Base-by-base conservation (phyloP, 2,329 filamentous ascomycete species). In the Fusarium tricinctum region DNA sequence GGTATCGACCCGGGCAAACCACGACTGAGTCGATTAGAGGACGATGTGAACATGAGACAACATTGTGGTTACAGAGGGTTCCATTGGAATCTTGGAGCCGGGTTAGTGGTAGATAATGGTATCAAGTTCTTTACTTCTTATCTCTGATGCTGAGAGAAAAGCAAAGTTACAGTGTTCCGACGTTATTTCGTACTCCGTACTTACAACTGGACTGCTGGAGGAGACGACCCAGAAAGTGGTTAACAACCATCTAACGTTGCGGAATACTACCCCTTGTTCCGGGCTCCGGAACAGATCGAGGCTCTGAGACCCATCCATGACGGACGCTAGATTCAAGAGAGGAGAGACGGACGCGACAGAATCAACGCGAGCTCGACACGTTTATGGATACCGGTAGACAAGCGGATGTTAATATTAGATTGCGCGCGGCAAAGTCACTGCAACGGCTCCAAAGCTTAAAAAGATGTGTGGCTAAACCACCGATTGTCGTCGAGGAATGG, bases 301-400 rank as follows among this genome's bases (percentile, higher is more conserved):
- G 53, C 43, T 66, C 45, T 51, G 57, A 45, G 35, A 51, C 49
- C 57, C 42, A 38, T 53, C 38, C 43, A 51, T 39, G 35, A 20
- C 22, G 23, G 33, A 45, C 51, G 39, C 61, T 66, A 51, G 44
- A 53, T 35, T 50, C 49, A 51, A 49, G 40, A 57, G 38, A 44
- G n/a, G n/a, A n/a, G n/a, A n/a, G n/a, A n/a, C n/a, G n/a, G 33
- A 68, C 68, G 56, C 68, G 58, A 30, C 22, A 20, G 46, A 66
- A 17, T 19, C 38, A 46, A 66, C 54, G 54, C 56, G 46, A 64
- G 33, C 45, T 50, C 48, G 53, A 69, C 67, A 69, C 55, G 64
- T 67, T 65, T 19, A 30, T 10, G 33, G 15, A 35, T 4, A 35
- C 8, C 8, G 33, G 15, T 35, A n/a, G 17, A 38, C 17, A 9